phyloP scores from a whole-genome alignment of 768 basidiomycete species.

The Panellus pusillus region DNA sequence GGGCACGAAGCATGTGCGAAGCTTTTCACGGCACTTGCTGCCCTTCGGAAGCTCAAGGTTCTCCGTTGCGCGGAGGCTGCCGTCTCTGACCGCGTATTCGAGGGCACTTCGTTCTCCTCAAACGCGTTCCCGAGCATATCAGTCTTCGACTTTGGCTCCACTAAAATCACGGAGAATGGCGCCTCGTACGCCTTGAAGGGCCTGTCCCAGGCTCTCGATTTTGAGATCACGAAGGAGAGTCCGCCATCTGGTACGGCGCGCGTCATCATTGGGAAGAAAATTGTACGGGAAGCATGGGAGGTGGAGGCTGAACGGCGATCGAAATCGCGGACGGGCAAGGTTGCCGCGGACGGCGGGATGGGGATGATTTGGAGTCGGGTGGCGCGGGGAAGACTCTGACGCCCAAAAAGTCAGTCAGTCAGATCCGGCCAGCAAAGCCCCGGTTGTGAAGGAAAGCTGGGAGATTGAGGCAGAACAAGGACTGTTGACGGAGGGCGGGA shows the following conservation, averaged over 20 bases:
- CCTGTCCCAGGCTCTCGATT: conserved; percentile 52
- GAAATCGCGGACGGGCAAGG: no score
- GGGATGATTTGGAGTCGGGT: no score
- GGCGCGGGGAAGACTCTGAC: no score
- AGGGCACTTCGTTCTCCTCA: conserved; percentile 28
- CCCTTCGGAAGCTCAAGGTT: conserved; percentile 55
- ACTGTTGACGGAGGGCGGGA: conserved; percentile 71
- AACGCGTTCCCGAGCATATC: conserved; percentile 25
- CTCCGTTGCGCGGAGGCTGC: conserved; percentile 55
- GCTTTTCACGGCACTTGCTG: conserved; percentile 49
- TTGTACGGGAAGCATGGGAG: no score
- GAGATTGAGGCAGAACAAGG: conserved; percentile 79
- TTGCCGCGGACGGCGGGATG: no score
- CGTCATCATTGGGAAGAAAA: conserved; percentile 36
- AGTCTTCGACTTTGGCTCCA: conserved; percentile 42
- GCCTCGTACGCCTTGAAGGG: conserved; percentile 30
- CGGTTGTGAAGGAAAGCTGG: conserved; percentile 68
- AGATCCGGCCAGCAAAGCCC: conserved; percentile 23
- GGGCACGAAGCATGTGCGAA: conserved; percentile 29
- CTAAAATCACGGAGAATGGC: conserved; percentile 26
- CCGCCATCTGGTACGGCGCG: conserved; percentile 52
- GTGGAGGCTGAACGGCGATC: no score
- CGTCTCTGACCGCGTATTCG: conserved; percentile 59
- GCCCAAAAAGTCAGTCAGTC: conserved; percentile 2
- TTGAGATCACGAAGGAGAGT: conserved; percentile 54